Evolutionary conservation across 202 grass and related monocot species (phyloP).

Genomic region (Zoysia matrella): DNA sequence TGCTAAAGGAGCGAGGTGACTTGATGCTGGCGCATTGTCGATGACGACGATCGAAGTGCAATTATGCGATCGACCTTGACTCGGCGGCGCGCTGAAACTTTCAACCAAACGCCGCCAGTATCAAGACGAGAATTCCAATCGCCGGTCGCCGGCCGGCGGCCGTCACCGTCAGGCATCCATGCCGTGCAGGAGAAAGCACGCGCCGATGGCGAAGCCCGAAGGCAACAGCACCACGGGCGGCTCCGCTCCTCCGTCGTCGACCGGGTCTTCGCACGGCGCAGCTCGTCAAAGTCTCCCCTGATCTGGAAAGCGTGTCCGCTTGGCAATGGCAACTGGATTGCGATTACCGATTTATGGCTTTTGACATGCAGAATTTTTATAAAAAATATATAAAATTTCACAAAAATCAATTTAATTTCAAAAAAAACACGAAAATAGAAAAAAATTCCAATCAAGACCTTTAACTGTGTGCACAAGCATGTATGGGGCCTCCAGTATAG

Average conservation of each 20-base stretch:
- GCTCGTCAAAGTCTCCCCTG: neutral
- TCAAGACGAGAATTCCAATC: neutral
- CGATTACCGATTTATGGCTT: neutral
- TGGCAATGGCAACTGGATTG: neutral
- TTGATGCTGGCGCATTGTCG: neutral
- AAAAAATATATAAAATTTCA: too few relatives aligned
- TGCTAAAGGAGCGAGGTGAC: neutral
- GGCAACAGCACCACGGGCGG: neutral
- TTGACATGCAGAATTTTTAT: neutral
- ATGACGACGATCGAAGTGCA: neutral
- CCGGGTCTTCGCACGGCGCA: neutral
- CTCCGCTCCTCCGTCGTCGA: neutral
- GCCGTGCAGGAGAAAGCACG: slow-evolving; percentile 8
- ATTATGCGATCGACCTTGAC: neutral
- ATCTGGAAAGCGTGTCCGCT: neutral
- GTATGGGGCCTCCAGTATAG: too few relatives aligned
- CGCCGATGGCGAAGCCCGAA: neutral
- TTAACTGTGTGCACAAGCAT: too few relatives aligned
- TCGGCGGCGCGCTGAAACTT: neutral
- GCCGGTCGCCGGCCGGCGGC: neutral
- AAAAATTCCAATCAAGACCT: too few relatives aligned
- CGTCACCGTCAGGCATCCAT: neutral
- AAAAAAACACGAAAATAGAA: too few relatives aligned
- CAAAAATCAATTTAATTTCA: too few relatives aligned
- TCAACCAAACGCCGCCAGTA: neutral